phyloP scores from a whole-genome alignment of 108 stramenopile species.

The Conticribra guillardii region DNA sequence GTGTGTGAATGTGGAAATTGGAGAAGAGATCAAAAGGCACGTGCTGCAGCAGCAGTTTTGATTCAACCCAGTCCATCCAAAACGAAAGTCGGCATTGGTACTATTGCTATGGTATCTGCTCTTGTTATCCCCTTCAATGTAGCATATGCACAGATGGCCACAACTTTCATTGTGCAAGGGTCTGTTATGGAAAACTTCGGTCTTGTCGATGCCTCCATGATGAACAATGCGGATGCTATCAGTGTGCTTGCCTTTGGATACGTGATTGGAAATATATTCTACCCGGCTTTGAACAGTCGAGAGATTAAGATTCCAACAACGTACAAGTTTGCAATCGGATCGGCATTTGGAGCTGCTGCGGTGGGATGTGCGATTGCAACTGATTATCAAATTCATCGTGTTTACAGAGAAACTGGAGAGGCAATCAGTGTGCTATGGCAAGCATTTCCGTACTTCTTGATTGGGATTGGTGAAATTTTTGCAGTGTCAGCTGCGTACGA shows the following conservation, averaged over 20 bases:
- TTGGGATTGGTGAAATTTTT: conserved; percentile 89
- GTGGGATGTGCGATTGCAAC: conserved; percentile 74
- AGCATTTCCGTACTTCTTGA: conserved; percentile 73
- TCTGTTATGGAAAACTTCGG: conserved; percentile 80
- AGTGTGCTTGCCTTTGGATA: conserved; percentile 76
- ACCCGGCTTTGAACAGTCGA: conserved; percentile 64
- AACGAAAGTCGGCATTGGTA: conserved; percentile 44
- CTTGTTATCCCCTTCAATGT: conserved; percentile 86
- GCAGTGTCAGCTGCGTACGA: conserved; percentile 86
- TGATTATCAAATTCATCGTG: conserved; percentile 71
- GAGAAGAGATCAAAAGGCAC: conserved; percentile 5
- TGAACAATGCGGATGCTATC: conserved; percentile 82
- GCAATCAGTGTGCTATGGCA: conserved; percentile 82
- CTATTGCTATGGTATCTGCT: conserved; percentile 55
- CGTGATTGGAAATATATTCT: conserved; percentile 63
- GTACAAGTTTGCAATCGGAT: conserved; percentile 87
- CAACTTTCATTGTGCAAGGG: conserved; percentile 84
- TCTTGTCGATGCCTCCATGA: conserved; percentile 76
- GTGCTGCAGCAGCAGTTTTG: background rate
- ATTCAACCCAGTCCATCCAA: conserved; percentile 13
- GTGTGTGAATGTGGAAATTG: conserved; percentile 2
- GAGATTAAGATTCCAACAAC: conserved; percentile 79
- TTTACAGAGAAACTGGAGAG: conserved; percentile 58
- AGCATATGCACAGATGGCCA: conserved; percentile 89
- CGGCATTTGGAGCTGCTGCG: conserved; percentile 64